A percentile compares a stretch with the other conserved stretches of the same genome.
Conservation (phyloP, 371 early-diverging fungal species). For the Chytridium lagenaria region DNA sequence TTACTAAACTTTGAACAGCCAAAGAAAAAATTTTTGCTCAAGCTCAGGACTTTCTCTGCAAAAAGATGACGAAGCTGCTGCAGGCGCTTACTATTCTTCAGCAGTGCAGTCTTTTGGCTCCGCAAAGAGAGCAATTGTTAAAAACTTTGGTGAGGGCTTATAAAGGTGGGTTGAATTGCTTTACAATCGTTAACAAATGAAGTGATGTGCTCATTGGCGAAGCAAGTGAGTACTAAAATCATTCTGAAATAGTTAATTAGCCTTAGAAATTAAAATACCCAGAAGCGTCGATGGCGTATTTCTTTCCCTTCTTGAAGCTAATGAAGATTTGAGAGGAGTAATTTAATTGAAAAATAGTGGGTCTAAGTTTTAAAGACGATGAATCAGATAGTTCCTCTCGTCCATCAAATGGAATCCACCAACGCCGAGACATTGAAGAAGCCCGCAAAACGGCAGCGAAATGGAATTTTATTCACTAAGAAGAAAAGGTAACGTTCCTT, state of each 20-base stretch:
- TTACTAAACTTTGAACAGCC: background rate
- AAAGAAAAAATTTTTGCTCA: background rate
- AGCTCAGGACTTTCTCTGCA: background rate
- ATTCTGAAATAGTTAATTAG: background rate
- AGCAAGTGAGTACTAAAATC: background rate
- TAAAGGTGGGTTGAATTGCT: background rate
- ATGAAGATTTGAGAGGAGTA: background rate
- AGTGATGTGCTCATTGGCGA: background rate
- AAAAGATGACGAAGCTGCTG: background rate
- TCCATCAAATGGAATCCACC: constrained; percentile 20
- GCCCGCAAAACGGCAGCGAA: constrained; percentile 18
- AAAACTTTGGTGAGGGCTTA: background rate
- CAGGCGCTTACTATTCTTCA: background rate
- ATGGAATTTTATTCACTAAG: constrained; percentile 12
- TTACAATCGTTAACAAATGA: background rate
- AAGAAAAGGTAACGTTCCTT: constrained; percentile 27
- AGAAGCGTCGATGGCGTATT: background rate
- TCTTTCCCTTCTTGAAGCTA: background rate
- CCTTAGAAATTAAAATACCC: background rate
- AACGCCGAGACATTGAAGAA: background rate
- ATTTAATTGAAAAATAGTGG: background rate
- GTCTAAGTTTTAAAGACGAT: constrained; percentile 8
- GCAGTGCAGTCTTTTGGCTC: background rate
- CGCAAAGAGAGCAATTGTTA: background rate
- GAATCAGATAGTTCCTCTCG: constrained; percentile 19